Percentiles rank a stretch among this genome's conserved stretches.
Evolutionary conservation across 257 asterid species (phyloP).

Genomic region (Jaltomata sinuosa): DNA sequence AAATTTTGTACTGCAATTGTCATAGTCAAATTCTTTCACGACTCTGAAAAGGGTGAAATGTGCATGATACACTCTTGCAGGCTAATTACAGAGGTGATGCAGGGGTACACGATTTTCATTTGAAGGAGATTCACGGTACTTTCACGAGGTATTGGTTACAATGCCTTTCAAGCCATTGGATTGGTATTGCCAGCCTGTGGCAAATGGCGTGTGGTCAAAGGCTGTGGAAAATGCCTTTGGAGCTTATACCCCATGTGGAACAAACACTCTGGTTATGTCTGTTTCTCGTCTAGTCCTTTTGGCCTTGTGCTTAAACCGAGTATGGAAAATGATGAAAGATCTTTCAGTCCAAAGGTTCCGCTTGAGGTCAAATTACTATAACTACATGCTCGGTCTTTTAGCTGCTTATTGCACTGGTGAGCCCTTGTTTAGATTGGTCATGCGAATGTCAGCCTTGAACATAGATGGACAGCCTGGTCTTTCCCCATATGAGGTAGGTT

Average conservation of each 20-base stretch:
- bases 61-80: background rate
- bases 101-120: background rate
- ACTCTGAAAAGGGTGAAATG: background rate
- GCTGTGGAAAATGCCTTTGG: constrained; percentile 84
- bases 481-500: constrained; percentile 65
- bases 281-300: constrained; percentile 61
- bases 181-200: constrained; percentile 77
- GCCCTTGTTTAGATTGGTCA: constrained; percentile 59
- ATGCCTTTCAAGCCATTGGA: constrained; percentile 76
- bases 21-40: background rate
- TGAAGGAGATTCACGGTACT: background rate
- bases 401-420: constrained; percentile 73
- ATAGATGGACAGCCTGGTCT: constrained; percentile 52
- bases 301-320: constrained; percentile 53
- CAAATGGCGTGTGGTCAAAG: constrained; percentile 69
- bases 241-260: constrained; percentile 81
- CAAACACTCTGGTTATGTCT: constrained; percentile 63
- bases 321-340: constrained; percentile 50
- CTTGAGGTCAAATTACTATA: constrained; percentile 66
- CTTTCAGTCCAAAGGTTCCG: constrained; percentile 55
- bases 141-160: constrained; percentile 3
- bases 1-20: background rate
- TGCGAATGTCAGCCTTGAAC: constrained; percentile 71
- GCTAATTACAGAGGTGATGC: background rate
- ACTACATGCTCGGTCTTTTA: constrained; percentile 63